Evolutionary conservation across 179 eudicot genomes (phyloP).

Genomic region (Amaranthus tricolor): DNA sequence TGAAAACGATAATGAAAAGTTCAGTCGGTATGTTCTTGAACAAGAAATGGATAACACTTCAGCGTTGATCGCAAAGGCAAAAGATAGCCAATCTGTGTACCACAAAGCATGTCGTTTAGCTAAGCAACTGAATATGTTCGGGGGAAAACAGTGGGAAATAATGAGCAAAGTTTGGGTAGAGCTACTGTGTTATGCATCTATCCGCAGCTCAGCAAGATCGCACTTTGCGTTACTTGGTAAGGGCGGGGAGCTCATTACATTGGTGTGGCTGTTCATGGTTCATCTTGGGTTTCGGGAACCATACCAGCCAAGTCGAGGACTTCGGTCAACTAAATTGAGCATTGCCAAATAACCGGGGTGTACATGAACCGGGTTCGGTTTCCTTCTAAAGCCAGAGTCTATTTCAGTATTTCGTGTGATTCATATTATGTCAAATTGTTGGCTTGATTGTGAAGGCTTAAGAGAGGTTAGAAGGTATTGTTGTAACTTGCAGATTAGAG

Average conservation of each 20-base stretch:
- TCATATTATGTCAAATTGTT: no score
- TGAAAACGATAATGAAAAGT: no score
- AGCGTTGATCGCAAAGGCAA: not conserved
- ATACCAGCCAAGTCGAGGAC: conserved; percentile 12
- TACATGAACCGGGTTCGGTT: no score
- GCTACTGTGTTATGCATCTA: conserved; percentile 10
- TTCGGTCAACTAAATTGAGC: conserved; percentile 15
- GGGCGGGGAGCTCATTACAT: conserved; percentile 22
- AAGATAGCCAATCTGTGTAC: conserved; percentile 18
- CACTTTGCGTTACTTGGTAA: conserved; percentile 13
- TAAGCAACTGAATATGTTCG: conserved; percentile 4
- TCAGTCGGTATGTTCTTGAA: no score
- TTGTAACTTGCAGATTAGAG: no score
- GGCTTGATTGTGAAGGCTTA: no score
- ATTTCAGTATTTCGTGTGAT: no score
- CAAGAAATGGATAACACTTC: not conserved
- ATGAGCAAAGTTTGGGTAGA: conserved; percentile 26
- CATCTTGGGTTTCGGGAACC: conserved; percentile 21
- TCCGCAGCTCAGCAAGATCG: conserved; percentile 13
- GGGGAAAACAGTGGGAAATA: conserved; percentile 18
- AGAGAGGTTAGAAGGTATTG: no score
- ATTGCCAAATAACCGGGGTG: conserved; percentile 3
- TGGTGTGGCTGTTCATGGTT: conserved; percentile 20
- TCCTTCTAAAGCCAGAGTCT: no score
- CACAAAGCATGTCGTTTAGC: conserved; percentile 7